Evolutionary conservation across 768 basidiomycete genomes (phyloP), one percentile per base, ranked within the genome.

Genomic region (Suillus discolor): DNA sequence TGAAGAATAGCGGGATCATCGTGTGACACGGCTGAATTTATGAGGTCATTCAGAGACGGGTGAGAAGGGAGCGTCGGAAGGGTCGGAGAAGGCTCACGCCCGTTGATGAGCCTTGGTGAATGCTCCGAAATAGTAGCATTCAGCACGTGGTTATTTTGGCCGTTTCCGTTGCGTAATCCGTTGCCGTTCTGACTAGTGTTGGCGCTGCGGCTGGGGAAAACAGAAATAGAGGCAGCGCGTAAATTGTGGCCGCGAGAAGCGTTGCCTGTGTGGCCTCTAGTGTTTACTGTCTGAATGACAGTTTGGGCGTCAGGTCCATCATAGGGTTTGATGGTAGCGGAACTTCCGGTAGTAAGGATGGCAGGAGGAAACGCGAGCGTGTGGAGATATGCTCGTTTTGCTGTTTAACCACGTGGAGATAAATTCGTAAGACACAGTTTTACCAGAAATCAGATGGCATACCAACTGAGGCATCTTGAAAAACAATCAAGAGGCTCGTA

Each of bases 341-440:
- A 73, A 57, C 78, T 75, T 42, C 85, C 86, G 67, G 82, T 80
- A 53, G 83, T 77, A 67, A 95, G 82, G 68, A 88, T 84, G 67
- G 89, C 74, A 54, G 91, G 94, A 66, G 90, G 95, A 73, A 87
- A 89, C 34, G 92, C 94, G 72, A 99, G 83, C 49, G 94, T 89
- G 64, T 90, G 87, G 45, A 99, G 90, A 82, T 98, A 99, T 64
- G 96, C 96, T 70, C 93, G 90, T 80, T 98, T 98, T 67, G 96
- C 96, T 96, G 80, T 38, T 31, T 20, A 45, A 60, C 34, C 44
- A 55, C 61, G 64, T 47, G 62, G 42, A 54, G 53, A 39, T 62
- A 42, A 42, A 42, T 34, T 47, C 44, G 60, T 69, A 44, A 64
- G 57, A 59, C 53, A 20, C 28, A 25, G 59, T 25, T 36, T 12